Conservation (phyloP, 208 protist genomes). For the Crithidia expoeki region DNA sequence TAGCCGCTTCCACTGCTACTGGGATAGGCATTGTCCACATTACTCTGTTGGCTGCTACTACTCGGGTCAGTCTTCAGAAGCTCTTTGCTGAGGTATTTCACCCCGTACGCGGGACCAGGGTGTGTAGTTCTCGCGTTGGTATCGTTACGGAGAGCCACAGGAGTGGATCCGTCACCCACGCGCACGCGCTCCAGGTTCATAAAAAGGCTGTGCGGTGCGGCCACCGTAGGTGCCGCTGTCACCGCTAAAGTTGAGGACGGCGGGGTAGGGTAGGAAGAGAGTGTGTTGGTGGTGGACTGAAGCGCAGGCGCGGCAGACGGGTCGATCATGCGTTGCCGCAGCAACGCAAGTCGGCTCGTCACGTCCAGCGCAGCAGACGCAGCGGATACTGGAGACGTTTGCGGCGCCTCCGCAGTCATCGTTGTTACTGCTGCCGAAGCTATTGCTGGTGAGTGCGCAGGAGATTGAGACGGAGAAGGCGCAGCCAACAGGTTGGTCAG, state of each 20-base stretch:
- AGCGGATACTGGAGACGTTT: neutral
- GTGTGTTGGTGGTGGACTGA: too few relatives aligned
- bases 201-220: neutral
- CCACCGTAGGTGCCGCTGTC: neutral
- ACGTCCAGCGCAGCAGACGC: neutral
- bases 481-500: neutral
- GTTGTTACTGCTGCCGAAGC: neutral
- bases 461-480: neutral
- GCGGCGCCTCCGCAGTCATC: neutral
- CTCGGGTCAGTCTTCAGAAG: neutral
- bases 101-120: too few relatives aligned
- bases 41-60: neutral
- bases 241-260: neutral
- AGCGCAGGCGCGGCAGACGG: neutral
- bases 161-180: conserved; percentile 2
- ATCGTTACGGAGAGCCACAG: too few relatives aligned
- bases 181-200: conserved; percentile 20
- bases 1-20: neutral
- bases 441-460: too few relatives aligned
- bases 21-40: neutral
- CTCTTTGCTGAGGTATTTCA: too few relatives aligned
- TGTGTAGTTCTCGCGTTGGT: too few relatives aligned
- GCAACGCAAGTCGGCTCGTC: conserved; percentile 1
- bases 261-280: neutral
- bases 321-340: conserved; percentile 14